Base-by-base conservation (phyloP, 2,329 filamentous ascomycete genomes). In the Exophiala oligosperma region DNA sequence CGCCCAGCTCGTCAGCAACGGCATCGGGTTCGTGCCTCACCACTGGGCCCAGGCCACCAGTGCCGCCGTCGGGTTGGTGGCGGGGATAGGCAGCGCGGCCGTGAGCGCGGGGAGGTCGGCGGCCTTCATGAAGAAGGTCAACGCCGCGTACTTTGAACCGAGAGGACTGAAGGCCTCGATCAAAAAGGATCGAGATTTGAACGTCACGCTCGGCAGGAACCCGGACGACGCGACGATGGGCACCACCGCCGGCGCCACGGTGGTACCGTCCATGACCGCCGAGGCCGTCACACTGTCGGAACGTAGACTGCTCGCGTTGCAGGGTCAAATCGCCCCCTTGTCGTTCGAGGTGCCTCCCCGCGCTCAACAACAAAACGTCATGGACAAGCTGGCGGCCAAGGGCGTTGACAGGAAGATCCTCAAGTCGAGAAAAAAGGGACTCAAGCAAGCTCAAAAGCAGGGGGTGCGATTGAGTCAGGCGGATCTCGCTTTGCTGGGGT, bases 21-120 rank as follows among this genome's bases (percentile, higher is more conserved):
- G 57, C 17, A 12, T 64, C 7, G 62, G 62, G 17, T 49, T 55
- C 4, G 57, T 62, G 4, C 62, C 62, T 3, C 28, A 49, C 9
- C 54, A 60, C 23, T 62, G 60, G 60, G 56, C 57, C 6, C 44
- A 47, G 32, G 4, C 47, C 1, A 43, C 62, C 11, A 43, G 54
- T 28, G 29, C 35, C 26, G 54, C 46, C 17, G 38, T 56, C 21
- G 46, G 54, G 8, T 12, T 56, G n/a, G 54, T 38, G 9, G 54
- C 54, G 24, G 54, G 38, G n/a, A 48, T 37, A 11, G 54, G 46
- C 24, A 44, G n/a, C 21, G 47, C 47, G 11, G 29, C 37, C 14
- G 32, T 51, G 6, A 26, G 17, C 35, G 54, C 54, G 1, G 38
- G 43, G 2, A 21, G 54, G 28, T 37, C 54, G 24, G 51, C 28